Base-by-base conservation (phyloP, 2,329 filamentous ascomycete species). In the Phyllosticta ampelicida region DNA sequence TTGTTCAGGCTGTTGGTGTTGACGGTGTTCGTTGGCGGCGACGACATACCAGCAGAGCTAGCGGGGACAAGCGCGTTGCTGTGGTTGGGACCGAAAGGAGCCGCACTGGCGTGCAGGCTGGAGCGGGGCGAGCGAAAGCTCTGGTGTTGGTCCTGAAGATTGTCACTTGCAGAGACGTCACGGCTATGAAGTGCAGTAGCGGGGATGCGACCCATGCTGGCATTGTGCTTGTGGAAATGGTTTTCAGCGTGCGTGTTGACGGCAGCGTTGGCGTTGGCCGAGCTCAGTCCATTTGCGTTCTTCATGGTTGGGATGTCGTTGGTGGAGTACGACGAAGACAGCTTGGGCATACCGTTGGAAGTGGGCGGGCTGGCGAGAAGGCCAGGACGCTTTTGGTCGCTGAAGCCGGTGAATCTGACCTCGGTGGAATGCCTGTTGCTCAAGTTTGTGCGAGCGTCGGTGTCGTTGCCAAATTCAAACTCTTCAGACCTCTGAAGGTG, bases 281-380 rank as follows among this genome's bases (percentile, higher is more conserved):
- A 65, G 53, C 79, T 74, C 54, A 77, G 72, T 53, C 75, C 78
- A 57, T 81, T 80, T 56, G 81, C 77, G 63, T 79, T 86, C 80
- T 94, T 95, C 67, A 90, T 78, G 8, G 90, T 95, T 4, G 90
- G 88, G 19, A 96, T 80, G 67, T 97, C 91, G 71, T 87, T 94
- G 56, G 89, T 85, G 9, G 94, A 96, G 75, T 89, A 96, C 0
- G 92, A 96, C 51, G 87, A 86, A 73, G 91, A 88, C 60, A 96
- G 73, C 76, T 89, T 90, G 28, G 86, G 87, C 56, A 82, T 82
- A 23, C 82, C 78, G 70, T 86, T 80, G 60, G 66, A 68, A 68
- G 65, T 77, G 82, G 62, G 86, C 73, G 56, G 85, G 84, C 74
- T 85, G 78, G 63, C 81, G 78, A 74, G 66, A 53, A 73, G 71